Percentiles rank a stretch among this genome's conserved stretches.
These are phyloP conservation scores for Zoysia japonica DNA, from an alignment of 176 grass and related monocot genomes.

Conservation along the genomic window DNA sequence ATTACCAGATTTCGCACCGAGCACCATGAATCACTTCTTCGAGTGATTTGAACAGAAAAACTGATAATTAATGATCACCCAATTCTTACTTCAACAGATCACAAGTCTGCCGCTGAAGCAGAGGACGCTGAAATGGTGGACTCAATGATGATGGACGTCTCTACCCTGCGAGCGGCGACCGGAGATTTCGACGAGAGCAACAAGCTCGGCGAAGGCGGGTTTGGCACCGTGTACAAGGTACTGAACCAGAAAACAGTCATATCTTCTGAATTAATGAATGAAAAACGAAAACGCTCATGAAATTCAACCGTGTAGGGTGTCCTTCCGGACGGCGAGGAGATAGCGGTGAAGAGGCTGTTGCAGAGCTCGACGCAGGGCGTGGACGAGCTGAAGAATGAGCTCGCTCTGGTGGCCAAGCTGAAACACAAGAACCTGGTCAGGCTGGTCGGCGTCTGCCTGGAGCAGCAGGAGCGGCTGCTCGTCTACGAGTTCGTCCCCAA, in stretches of 20 bases:
- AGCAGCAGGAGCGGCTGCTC: constrained; percentile 28
- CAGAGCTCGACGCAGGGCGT: constrained; percentile 17
- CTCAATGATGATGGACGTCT: constrained; percentile 9
- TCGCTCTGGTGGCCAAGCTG: constrained; percentile 29
- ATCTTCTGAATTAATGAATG: too few species aligned
- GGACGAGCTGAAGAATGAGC: constrained; percentile 41
- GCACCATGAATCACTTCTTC: too few species aligned
- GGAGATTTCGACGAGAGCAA: constrained; percentile 23
- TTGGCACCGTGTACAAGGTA: constrained; percentile 53
- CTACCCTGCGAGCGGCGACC: constrained; percentile 30
- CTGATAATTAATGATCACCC: too few species aligned
- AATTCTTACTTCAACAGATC: not conserved
- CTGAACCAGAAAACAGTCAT: too few species aligned
- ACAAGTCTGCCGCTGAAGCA: not conserved
- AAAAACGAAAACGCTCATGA: too few species aligned
- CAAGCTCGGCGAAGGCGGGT: constrained; percentile 43
- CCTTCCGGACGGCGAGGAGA: constrained; percentile 21
- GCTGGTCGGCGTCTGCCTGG: constrained; percentile 34
- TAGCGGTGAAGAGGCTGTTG: constrained; percentile 39
- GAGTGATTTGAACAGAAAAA: too few species aligned
- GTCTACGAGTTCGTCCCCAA: constrained; percentile 37
- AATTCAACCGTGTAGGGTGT: not conserved
- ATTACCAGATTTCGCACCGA: too few species aligned
- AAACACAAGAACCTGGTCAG: constrained; percentile 42
- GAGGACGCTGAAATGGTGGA: not conserved